Base-by-base conservation (phyloP, 129 eudicot species). In the Lactuca sativa region DNA sequence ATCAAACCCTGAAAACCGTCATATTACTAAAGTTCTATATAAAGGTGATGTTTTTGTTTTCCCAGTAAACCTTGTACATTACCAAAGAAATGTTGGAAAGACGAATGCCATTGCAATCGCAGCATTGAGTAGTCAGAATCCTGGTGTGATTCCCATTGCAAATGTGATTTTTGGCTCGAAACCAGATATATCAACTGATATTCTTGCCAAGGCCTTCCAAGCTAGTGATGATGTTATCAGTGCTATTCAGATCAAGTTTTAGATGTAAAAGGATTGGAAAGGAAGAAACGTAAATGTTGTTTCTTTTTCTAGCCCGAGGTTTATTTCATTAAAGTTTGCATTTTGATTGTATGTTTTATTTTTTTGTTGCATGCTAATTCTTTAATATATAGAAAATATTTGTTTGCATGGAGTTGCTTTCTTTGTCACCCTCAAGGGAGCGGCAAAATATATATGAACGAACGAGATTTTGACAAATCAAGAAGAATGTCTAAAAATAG, bases 31-130 rank as follows among this genome's bases (percentile, higher is more conserved):
- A 56, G 52, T 66, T 6, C 14, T 78, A 7, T 14, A 52, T 2
- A 59, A 73, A 14, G 78, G 82, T 41, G 82, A 78, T 7, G 82
- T 78, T 51, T 78, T 78, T 54, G 82, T 78, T 32, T 78, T 78
- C 59, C 78, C 82, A 0, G 57, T 37, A 32, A 68, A 56, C 38
- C 82, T 78, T n/a, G 40, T 78, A 48, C 82, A 78, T 65, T 78
- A 34, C 54, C 73, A 71, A 61, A 73, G 37, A 56, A 78, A 78
- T n/a, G 33, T 15, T 31, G 82, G 74, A 6, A 72, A 78, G 6
- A 72, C 78, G 3, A 72, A 72, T 38, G 82, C 70, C 30, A 14
- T 66, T 17, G 73, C 64, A 25, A 56, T 80, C 38, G 67, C 40
- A 17, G 67, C 69, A 7, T 65, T 78, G 63, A 78, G 52, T 59